A percentile compares a stretch with the other conserved stretches of the same genome.
Conservation (phyloP, 805 yeast genomes). For the Clavispora vitiphila region DNA sequence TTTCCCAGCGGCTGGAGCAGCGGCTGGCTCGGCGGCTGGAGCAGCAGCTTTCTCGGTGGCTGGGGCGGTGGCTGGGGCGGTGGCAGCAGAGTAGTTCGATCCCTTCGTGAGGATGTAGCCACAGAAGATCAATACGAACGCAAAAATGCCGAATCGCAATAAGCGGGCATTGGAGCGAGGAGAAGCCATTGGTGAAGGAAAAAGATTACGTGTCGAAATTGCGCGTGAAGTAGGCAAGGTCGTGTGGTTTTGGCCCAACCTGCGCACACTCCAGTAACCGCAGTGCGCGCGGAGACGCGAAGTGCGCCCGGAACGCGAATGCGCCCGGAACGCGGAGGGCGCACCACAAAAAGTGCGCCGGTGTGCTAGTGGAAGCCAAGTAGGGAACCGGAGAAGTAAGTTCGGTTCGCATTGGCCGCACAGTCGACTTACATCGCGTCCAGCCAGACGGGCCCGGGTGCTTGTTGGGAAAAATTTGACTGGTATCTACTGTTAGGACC, state of each 20-base stretch:
- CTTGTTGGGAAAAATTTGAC: too few species aligned
- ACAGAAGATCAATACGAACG: constrained; percentile 40
- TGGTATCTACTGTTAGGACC: too few species aligned
- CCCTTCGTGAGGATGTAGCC: constrained; percentile 47
- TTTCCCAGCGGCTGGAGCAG: constrained; percentile 2
- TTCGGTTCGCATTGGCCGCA: too few species aligned
- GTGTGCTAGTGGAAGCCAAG: too few species aligned
- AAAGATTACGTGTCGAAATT: constrained; percentile 1
- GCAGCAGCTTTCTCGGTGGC: neutral
- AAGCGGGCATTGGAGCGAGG: constrained; percentile 45
- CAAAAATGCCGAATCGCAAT: constrained; percentile 44
- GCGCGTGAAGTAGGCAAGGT: neutral
- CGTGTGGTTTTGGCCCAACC: neutral
- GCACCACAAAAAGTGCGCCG: too few species aligned
- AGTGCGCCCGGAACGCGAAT: too few species aligned
- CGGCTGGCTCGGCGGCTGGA: neutral
- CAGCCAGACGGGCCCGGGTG: too few species aligned
- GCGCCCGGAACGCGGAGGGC: too few species aligned
- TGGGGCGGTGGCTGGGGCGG: neutral
- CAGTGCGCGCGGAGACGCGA: neutral
- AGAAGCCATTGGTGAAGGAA: constrained; percentile 13
- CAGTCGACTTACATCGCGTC: too few species aligned
- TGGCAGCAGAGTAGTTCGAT: constrained; percentile 26
- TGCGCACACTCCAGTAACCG: neutral
- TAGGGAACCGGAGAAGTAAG: too few species aligned